Evolutionary conservation across 2,329 filamentous ascomycete genomes (phyloP).

Genomic region (Niveomyces coronatus): DNA sequence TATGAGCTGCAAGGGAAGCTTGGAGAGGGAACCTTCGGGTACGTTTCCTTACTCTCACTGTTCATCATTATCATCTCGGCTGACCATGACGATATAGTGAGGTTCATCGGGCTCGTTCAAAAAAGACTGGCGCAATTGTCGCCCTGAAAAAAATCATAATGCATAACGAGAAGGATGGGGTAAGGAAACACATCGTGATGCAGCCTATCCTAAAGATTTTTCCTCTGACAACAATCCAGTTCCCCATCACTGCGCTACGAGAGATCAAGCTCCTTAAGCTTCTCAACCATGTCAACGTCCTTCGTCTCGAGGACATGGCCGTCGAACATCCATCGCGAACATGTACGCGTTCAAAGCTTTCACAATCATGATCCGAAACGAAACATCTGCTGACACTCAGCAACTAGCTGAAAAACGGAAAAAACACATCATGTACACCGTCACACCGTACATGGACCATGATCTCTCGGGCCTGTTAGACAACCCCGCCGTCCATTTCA

Average conservation of each 20-base stretch:
- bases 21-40: conserved; percentile 93
- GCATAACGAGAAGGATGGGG: conserved; percentile 97
- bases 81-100: conserved; percentile 42
- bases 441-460: conserved; percentile 97
- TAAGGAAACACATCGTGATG: conserved; percentile 29
- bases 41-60: conserved; percentile 18
- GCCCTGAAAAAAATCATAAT: conserved; percentile 98
- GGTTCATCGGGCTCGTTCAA: conserved; percentile 80
- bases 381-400: too few relatives aligned
- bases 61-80: conserved; percentile 7
- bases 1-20: conserved; percentile 77
- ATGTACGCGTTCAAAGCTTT: conserved; percentile 29
- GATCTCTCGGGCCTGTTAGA: conserved; percentile 95
- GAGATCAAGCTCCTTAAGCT: conserved; percentile 97
- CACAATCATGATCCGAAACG: too few relatives aligned
- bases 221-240: conserved; percentile 36
- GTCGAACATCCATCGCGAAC: conserved; percentile 64
- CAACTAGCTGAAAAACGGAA: conserved; percentile 60
- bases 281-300: conserved; percentile 80
- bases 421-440: conserved; percentile 92
- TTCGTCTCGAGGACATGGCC: conserved; percentile 90
- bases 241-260: conserved; percentile 94
- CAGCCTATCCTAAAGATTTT: conserved; percentile 9
- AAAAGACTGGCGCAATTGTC: conserved; percentile 62
- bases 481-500: conserved; percentile 82